Evolutionary conservation across 2,329 filamentous ascomycete genomes (phyloP).

Genomic region (Alternaria viburni): DNA sequence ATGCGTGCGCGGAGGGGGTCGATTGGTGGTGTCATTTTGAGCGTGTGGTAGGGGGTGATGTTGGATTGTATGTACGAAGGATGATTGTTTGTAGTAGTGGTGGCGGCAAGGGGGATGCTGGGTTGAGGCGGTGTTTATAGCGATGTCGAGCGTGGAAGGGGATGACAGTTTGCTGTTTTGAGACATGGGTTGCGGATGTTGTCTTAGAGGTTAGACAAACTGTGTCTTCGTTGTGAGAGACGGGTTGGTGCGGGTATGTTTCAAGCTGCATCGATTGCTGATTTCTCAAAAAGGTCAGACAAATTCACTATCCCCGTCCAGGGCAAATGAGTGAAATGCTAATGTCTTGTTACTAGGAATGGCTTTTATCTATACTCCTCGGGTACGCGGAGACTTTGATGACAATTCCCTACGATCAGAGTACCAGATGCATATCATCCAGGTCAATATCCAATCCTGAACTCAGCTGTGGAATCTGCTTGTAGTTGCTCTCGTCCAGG

Average conservation of each 20-base stretch:
- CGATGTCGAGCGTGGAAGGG: rapidly evolving
- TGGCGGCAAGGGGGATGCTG: not conserved
- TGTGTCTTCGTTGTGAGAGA: rapidly evolving
- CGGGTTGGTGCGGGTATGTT: not conserved
- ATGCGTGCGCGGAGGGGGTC: slow-evolving; percentile 3
- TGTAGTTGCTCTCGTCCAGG: slow-evolving; percentile 50
- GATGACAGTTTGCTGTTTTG: not conserved
- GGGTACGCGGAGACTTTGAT: not conserved
- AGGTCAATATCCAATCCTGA: slow-evolving; percentile 52
- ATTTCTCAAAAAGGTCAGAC: not conserved
- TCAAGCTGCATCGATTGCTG: not conserved
- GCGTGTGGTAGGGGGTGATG: no score
- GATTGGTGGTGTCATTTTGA: not conserved
- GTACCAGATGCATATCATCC: slow-evolving; percentile 40
- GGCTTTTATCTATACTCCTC: not conserved
- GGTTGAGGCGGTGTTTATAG: not conserved
- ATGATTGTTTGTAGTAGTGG: no score
- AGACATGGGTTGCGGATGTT: rapidly evolving
- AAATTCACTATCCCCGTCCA: rapidly evolving
- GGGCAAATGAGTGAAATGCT: not conserved
- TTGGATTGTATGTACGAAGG: no score
- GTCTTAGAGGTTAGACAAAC: not conserved
- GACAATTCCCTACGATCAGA: slow-evolving; percentile 18
- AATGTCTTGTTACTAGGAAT: rapidly evolving
- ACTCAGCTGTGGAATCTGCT: slow-evolving; percentile 54